Evolutionary conservation across 352 stramenopile species (phyloP), one percentile per base, ranked within the genome.

Genomic region (Phytopythium kandeliae): DNA sequence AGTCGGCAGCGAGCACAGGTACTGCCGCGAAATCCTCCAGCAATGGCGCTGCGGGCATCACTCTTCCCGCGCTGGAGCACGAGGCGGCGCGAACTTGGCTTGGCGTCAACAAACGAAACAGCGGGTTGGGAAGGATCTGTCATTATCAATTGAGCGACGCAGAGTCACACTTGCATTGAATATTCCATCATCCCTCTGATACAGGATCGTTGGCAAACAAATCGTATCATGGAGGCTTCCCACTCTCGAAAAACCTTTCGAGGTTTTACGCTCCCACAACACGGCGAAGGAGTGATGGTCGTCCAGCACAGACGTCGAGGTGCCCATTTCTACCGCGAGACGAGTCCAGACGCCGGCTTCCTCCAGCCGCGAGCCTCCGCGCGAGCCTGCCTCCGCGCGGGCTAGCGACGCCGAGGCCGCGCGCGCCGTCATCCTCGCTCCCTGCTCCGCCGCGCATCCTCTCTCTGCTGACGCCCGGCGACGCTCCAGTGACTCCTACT

Each of bases 291-390:
- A 46, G 40, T 46, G 40, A 46, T 46, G 12, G 22, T 46, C 21
- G n/a, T 15, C 6, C 21, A 21, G 40, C 22, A 21, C 40, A 46
- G 40, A 46, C 22, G 30, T 1, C 40, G 40, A 46, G 22, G 40
- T n/a, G n/a, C 12, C 10, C 40, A 46, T 30, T 33, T 21, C 36
- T n/a, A 42, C 2, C 6, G 22, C 40, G 22, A 46, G 40, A 19
- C 40, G 22, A 22, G 19, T 5, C 40, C 13, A 4, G 40, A 31
- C 40, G 40, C 40, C 40, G 40, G 45, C 40, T 51, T 60, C 48
- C 28, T 46, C 33, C 17, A 19, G 38, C 31, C 34, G n/a, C 15
- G 48, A 19, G 42, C 37, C 4, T 31, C 9, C 4, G 21, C 3
- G 40, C 38, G 38, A 12, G 22, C 38, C 10, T 11, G 22, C 38